Base-by-base conservation (phyloP, 768 basidiomycete genomes). In the Tricholoma terreum region DNA sequence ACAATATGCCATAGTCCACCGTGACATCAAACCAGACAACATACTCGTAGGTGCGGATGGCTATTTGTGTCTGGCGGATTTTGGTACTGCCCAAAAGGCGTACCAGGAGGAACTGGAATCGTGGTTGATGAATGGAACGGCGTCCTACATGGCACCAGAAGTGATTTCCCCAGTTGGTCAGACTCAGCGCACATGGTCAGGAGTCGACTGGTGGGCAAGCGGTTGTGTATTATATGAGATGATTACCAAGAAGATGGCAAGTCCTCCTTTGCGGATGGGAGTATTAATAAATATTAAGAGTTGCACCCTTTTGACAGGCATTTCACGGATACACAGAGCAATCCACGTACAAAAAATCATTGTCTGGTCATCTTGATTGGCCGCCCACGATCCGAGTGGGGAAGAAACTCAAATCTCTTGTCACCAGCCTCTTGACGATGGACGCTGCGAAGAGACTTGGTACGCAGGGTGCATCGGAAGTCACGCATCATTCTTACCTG, bases 1-100 rank as follows among this genome's bases (percentile, higher is more conserved):
- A 52, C 55, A 57, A 0, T 65, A 75, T 8, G 72, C 70, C n/a
- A 69, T 84, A 50, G 72, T 77, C 6, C 83, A 85, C 56, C 75
- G 82, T 17, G 83, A 86, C 62, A 54, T 86, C 17, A 85, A 85
- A 62, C 83, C 84, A 1, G 78, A 77, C 17, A 85, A 85, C 50
- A 75, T 86, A 49, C 74, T 86, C 51, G 56, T 86, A 56, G 82
- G 80, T 42, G 61, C 73, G 2, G 81, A 83, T 63, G 84, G 84
- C 22, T 86, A 86, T 61, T 71, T 85, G 24, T 65, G 70, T 55
- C 58, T 86, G 0, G 75, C 75, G 8, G 84, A 86, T 62, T 82
- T 87, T 60, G 83, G 83, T 3, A 57, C 69, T 21, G 71, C 79
- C 5, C 58, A 69, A 0, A 65, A 43, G 34, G 58, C 68, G 7